Evolutionary conservation across 345 rosid species (phyloP), one percentile per base, ranked within the genome.

Genomic region (Camelina laxa): DNA sequence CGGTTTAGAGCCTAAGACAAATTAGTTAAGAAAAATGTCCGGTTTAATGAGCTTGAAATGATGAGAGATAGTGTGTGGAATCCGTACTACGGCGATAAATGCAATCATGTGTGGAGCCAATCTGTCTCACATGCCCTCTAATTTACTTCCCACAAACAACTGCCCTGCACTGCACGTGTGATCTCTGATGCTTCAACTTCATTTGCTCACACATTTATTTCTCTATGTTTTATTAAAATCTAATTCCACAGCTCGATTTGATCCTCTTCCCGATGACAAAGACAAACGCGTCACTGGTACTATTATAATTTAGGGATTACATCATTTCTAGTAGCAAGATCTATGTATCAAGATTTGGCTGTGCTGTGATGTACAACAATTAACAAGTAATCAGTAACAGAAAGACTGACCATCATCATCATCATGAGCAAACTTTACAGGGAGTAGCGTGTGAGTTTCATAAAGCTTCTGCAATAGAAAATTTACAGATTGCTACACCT

Each of bases 21-120:
- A 15, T 19, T 30, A 44, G 27, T 33, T 22, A 45, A 9, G 7
- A 31, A 56, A 27, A 47, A 56, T 56, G 41, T 21, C 72, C 62
- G 68, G 57, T 53, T 50, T 60, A 36, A 41, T 58, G 21, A 51
- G 39, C 58, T 65, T 11, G 9, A 62, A 19, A 31, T 73, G 70
- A 51, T 17, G 62, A 61, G 36, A 27, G 48, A 55, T 48, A 57
- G 3, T 44, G 39, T 74, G 30, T 44, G 14, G 33, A 60, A 54
- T 70, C 72, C 72, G 76, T 77, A 76, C 72, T 22, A 70, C 39
- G 60, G 36, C 24, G 67, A 65, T 70, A 64, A 77, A 72, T 77
- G 77, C 80, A 77, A 65, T 58, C 80, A 72, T 77, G 80, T 72
- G 80, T 65, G 49, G 68, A 77, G 57, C 80, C 76, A 65, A 77